These are phyloP conservation scores for Colletotrichum truncatum DNA, from an alignment of 2,329 filamentous ascomycete genomes.

Conservation along the genomic window DNA sequence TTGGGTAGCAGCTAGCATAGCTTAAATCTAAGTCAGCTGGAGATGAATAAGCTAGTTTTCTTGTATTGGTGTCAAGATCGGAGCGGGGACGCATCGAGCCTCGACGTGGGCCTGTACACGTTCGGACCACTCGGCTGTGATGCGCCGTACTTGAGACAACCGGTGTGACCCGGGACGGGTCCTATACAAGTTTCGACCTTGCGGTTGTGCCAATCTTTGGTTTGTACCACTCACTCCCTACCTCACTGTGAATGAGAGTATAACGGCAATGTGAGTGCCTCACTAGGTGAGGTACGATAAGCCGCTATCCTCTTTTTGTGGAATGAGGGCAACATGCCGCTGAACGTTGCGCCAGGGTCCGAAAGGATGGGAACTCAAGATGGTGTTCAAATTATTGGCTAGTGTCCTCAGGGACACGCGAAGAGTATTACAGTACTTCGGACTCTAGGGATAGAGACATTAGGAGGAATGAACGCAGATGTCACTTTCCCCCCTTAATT, in stretches of 20 bases:
- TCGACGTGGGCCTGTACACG: neutral
- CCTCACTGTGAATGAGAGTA: too few species aligned
- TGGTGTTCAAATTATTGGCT: neutral
- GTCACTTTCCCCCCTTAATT: constrained; percentile 10
- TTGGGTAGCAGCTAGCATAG: too few species aligned
- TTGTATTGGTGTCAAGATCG: neutral
- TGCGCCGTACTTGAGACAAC: too few species aligned
- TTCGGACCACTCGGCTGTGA: too few species aligned
- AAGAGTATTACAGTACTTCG: too few species aligned
- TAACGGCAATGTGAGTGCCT: neutral
- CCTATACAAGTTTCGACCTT: too few species aligned
- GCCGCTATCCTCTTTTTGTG: neutral
- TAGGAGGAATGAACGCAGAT: constrained; percentile 6
- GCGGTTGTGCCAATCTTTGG: too few species aligned
- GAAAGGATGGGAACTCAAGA: neutral
- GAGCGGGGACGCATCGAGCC: neutral
- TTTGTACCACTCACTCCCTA: too few species aligned
- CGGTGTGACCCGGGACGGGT: too few species aligned
- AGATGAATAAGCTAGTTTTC: neutral
- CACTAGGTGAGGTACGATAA: neutral
- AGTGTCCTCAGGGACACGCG: neutral
- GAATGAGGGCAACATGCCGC: neutral
- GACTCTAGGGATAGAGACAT: neutral
- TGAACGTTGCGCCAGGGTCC: too few species aligned
- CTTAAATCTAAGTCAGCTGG: too few species aligned